phyloP scores from a whole-genome alignment of 176 grass and related monocot species.

The Triticum turgidum region DNA sequence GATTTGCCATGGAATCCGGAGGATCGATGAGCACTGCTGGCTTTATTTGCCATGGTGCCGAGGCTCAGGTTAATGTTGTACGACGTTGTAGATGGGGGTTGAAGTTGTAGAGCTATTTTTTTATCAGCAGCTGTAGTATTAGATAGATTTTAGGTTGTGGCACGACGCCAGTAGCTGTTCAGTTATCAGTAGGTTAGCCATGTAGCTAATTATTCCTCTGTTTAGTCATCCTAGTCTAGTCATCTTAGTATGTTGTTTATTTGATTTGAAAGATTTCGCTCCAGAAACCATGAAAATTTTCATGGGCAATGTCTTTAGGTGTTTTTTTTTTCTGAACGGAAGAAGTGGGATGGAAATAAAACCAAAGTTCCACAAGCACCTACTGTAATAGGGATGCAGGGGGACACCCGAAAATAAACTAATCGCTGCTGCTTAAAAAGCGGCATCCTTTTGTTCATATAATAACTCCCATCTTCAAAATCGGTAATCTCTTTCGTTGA shows the following conservation, averaged over 20 bases:
- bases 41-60: neutral
- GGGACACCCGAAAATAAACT: too few species aligned
- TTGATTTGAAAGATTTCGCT: neutral
- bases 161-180: neutral
- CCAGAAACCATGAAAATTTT: too few species aligned
- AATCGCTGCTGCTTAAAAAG: too few species aligned
- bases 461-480: too few species aligned
- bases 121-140: conserved; percentile 5
- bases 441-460: too few species aligned
- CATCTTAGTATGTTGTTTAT: neutral
- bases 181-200: neutral
- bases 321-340: neutral
- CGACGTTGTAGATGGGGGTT: neutral
- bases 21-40: neutral
- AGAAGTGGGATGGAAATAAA: neutral
- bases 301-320: neutral
- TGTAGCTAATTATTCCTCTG: neutral
- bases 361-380: neutral
- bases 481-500: too few species aligned
- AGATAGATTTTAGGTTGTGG: neutral
- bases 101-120: conserved; percentile 24
- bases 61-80: neutral
- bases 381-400: too few species aligned
- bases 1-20: neutral
- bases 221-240: neutral